A percentile compares a stretch with the other conserved stretches of the same genome.
phyloP scores from a whole-genome alignment of 2,329 filamentous ascomycete species.

The Endothia cerciana region DNA sequence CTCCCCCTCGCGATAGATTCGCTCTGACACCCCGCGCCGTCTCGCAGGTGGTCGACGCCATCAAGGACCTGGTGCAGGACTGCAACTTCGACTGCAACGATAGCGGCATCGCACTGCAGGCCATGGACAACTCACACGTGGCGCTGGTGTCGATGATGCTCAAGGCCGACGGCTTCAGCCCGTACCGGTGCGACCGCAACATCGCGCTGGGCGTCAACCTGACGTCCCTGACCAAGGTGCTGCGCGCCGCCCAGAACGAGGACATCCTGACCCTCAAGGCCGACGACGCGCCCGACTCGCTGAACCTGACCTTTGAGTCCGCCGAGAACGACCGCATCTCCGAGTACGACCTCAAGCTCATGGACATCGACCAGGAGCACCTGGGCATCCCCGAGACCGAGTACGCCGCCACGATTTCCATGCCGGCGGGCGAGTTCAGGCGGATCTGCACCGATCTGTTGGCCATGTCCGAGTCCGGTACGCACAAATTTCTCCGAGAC shows the following conservation, averaged over 20 bases:
- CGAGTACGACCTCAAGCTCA: constrained; percentile 99
- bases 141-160: constrained; percentile 99
- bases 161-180: constrained; percentile 90
- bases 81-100: constrained; percentile 99
- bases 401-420: constrained; percentile 86
- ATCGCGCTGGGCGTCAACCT: constrained; percentile 98
- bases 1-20: constrained; percentile 2
- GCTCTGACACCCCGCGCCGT: constrained; percentile 30
- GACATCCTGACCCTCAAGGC: constrained; percentile 97
- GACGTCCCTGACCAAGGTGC: constrained; percentile 93
- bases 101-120: constrained; percentile 94
- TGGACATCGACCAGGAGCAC: constrained; percentile 99
- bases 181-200: constrained; percentile 98
- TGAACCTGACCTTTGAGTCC: constrained; percentile 96
- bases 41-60: constrained; percentile 88
- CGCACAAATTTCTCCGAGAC: constrained; percentile 35
- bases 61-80: constrained; percentile 99
- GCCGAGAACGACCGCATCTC: constrained; percentile 84
- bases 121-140: constrained; percentile 99
- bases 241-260: constrained; percentile 90
- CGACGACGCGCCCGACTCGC: constrained; percentile 91
- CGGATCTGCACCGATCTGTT: constrained; percentile 92
- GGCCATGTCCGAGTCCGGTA: constrained; percentile 94
- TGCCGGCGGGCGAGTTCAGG: constrained; percentile 90
- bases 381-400: constrained; percentile 99